Evolutionary conservation across 2,329 filamentous ascomycete species (phyloP), one percentile per base, ranked within the genome.

Genomic region (Cladosporium halotolerans): DNA sequence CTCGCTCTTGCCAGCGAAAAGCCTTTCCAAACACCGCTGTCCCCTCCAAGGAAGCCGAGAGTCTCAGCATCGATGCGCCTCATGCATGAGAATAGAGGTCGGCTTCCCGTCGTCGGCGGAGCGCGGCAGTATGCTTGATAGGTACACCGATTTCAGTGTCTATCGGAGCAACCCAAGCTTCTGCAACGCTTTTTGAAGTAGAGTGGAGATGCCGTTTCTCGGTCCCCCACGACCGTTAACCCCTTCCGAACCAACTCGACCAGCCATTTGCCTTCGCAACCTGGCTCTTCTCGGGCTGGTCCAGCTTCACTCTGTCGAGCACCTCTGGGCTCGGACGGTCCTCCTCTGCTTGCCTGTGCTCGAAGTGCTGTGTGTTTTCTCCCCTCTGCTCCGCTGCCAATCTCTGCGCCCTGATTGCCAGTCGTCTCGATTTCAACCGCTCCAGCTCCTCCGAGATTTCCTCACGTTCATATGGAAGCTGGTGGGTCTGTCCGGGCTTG

Each of bases 391-490:
- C 68, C 53, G 68, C 63, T 57, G 72, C 70, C 65, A 78, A 66
- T 57, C 78, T 71, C 63, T 67, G 68, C 61, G 76, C 75, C 58
- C 77, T 73, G 50, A 73, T 70, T 50, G 71, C 72, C 58, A 77
- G 54, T 50, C 70, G 75, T 59, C 65, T 70, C 60, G 68, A 73
- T 68, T 80, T 83, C 68, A 93, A 77, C 59, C 88, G 77, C 67
- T 88, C 79, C 60, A 95, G 76, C 75, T 99, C 93, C 58, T 79
- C 80, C 54, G 85, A 80, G 65, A 99, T 93, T 72, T 95, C 89
- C 52, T 93, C 88, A 58, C 79, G 77, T 62, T 93, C 88, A 55
- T 81, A 81, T 1, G 89, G 89, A 43, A 93, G 80, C 65, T 79
- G 81, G 72, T 93, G 85, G 56, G 85, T 85, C 68, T 91, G 79